Evolutionary conservation across 169 alveolate genomes (phyloP).

Genomic region (Plasmodium cynomolgi): DNA sequence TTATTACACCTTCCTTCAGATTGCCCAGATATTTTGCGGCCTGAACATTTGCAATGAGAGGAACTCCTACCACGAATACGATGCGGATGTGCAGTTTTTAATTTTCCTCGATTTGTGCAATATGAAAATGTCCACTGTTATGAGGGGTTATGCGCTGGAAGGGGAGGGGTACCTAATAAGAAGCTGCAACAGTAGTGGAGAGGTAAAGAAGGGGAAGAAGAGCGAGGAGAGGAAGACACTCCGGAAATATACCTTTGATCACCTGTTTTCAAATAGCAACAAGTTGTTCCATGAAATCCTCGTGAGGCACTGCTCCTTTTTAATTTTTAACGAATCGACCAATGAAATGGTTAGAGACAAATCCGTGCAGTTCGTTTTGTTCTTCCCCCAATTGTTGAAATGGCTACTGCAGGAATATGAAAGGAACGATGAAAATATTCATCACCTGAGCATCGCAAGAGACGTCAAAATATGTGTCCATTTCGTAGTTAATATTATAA

Average conservation of each 20-base stretch:
- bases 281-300: conserved; percentile 30
- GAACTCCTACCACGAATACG: conserved; percentile 18
- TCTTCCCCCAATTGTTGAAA: conserved; percentile 21
- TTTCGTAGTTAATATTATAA: conserved; percentile 61
- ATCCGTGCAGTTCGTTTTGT: conserved; percentile 37
- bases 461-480: conserved; percentile 38
- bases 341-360: conserved; percentile 71
- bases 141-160: neutral
- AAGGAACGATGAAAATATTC: neutral
- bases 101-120: conserved; percentile 31
- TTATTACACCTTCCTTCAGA: conserved; percentile 61
- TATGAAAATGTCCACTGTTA: conserved; percentile 13
- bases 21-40: conserved; percentile 52
- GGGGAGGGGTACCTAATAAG: neutral
- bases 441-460: neutral
- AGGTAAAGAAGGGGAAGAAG: neutral
- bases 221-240: neutral
- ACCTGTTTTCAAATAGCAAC: conserved; percentile 47
- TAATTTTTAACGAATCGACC: conserved; percentile 33
- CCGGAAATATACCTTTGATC: neutral
- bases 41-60: conserved; percentile 24
- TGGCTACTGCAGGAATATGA: conserved; percentile 17
- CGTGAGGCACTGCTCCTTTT: conserved; percentile 59
- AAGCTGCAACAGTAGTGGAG: neutral
- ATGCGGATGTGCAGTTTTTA: conserved; percentile 63